phyloP scores from a whole-genome alignment of 2,329 filamentous ascomycete species.

The Fusarium xyrophilum region DNA sequence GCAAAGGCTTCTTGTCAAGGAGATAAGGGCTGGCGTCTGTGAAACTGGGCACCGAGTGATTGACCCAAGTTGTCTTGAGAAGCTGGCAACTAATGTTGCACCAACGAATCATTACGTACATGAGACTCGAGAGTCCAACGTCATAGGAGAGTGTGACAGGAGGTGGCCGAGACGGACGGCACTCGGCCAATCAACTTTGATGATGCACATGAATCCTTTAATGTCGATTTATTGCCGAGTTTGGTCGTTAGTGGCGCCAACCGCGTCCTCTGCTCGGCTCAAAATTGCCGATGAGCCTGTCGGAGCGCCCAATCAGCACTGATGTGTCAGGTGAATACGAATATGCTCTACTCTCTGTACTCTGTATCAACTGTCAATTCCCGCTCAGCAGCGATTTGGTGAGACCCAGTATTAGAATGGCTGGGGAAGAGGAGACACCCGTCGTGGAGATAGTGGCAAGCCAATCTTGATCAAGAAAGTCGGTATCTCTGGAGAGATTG shows the following conservation, averaged over 20 bases:
- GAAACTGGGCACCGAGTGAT: not conserved
- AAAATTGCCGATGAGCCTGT: slow-evolving; percentile 27
- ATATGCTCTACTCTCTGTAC: too few species aligned
- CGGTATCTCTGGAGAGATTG: not conserved
- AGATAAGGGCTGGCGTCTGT: slow-evolving; percentile 11
- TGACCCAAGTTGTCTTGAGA: slow-evolving; percentile 5
- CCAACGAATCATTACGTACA: slow-evolving; percentile 20
- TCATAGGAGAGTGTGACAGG: not conserved
- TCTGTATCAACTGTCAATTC: not conserved
- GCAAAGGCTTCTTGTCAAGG: not conserved
- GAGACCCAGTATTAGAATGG: not conserved
- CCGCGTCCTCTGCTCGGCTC: slow-evolving; percentile 20
- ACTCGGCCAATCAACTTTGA: slow-evolving; percentile 21
- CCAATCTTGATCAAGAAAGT: slow-evolving; percentile 1
- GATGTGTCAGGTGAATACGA: slow-evolving; percentile 15
- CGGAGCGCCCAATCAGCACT: slow-evolving; percentile 5
- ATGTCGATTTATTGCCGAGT: slow-evolving; percentile 32
- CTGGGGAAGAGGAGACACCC: not conserved
- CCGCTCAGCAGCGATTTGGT: not conserved
- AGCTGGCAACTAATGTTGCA: slow-evolving; percentile 6
- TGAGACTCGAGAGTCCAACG: not conserved
- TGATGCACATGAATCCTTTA: slow-evolving; percentile 14
- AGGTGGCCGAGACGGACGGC: not conserved
- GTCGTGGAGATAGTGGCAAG: not conserved
- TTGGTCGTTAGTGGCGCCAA: slow-evolving; percentile 12